Evolutionary conservation across 2,329 filamentous ascomycete species (phyloP), one percentile per base, ranked within the genome.

Genomic region (Colletotrichum shisoi): DNA sequence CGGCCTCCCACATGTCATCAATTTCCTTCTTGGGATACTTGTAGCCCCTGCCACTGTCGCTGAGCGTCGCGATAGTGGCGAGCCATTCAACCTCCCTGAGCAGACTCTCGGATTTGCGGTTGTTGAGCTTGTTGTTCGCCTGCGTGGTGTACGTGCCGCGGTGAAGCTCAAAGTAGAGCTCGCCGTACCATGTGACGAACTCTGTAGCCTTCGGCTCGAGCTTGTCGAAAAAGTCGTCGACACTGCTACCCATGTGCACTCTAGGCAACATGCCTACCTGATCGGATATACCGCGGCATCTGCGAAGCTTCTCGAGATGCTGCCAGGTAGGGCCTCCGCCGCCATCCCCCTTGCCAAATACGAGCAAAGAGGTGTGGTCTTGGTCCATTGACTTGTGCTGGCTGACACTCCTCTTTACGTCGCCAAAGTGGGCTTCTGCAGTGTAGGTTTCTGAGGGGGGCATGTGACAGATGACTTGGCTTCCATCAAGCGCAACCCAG

Each of bases 401-500:
- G 15, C 89, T 88, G 63, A 97, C 85, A 74, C 94, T 97, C 70
- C 94, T 88, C 77, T 88, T 94, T 51, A 99, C 88, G 76, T 99
- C 95, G 24, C 94, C 94, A 79, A 98, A 97, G 78, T 98, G 89
- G 31, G 95, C 95, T 72, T 94, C 90, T 2, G 95, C 91, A 5
- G 94, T 98, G 77, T 99, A 98, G 0, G 95, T 98, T 79, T 99
- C 94, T 2, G 92, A 87, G 1, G 95, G 95, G 3, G 94, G 89
- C 95, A 99, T 99, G 75, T 99, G 95, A 78, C 94, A 98, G 69
- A 99, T 88, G 71, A 99, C 95, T 75, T 98, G 95, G 74, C 92
- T 96, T 65, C 95, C 94, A 77, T 99, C 95, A 15, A 97, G 87
- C 13, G 93, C 88, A 39, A 99, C 94, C 95, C 95, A 99, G 79